Evolutionary conservation across 2,329 filamentous ascomycete genomes (phyloP).

Genomic region (Ophiostoma angusticollis): DNA sequence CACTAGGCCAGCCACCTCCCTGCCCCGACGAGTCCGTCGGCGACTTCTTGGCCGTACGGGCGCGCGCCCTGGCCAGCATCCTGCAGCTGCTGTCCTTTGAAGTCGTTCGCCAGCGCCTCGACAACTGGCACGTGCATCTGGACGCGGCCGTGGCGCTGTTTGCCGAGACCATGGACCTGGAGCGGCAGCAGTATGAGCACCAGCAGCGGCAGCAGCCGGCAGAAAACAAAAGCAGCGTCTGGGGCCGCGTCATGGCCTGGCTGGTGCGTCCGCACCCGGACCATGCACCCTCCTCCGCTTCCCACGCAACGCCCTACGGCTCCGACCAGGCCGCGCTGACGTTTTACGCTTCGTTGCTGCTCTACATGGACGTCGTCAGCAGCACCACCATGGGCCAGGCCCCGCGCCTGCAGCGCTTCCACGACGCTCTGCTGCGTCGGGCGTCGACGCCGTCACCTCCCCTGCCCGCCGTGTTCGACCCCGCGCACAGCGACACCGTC

Average conservation of each 20-base stretch:
- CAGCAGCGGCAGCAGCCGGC: neutral
- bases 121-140: constrained; percentile 30
- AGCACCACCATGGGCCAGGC: constrained; percentile 21
- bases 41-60: constrained; percentile 17
- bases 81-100: constrained; percentile 32
- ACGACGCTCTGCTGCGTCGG: constrained; percentile 21
- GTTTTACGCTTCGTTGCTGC: constrained; percentile 22
- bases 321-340: constrained; percentile 22
- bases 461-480: neutral
- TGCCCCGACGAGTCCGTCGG: constrained; percentile 13
- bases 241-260: constrained; percentile 13
- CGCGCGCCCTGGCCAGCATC: constrained; percentile 25
- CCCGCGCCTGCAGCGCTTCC: constrained; percentile 23
- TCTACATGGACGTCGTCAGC: constrained; percentile 26
- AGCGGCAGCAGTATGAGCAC: constrained; percentile 18
- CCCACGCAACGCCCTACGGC: constrained; percentile 17
- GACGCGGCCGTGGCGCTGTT: constrained; percentile 30
- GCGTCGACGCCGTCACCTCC: constrained; percentile 20
- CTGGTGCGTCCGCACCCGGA: constrained; percentile 4
- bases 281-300: neutral
- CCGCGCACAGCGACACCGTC: neutral
- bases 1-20: too few species aligned
- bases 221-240: neutral
- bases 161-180: constrained; percentile 21
- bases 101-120: constrained; percentile 20